phyloP scores from a whole-genome alignment of 2,329 filamentous ascomycete species.

The Fusarium chuoi region DNA sequence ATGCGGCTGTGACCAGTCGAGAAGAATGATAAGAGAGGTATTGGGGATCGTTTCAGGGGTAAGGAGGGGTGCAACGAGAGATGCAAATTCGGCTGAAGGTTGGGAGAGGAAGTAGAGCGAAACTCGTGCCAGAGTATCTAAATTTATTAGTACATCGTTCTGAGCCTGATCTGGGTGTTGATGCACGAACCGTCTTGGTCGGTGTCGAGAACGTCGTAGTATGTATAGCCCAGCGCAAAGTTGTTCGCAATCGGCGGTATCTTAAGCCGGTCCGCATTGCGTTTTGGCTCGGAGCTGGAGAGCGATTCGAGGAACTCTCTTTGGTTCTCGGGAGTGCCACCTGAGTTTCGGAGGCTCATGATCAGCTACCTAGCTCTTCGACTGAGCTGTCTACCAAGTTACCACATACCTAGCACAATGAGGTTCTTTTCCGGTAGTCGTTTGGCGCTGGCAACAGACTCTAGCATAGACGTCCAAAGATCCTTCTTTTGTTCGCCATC shows the following conservation, averaged over 20 bases:
- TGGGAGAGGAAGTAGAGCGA: conserved; percentile 90
- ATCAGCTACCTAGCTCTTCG: conserved; percentile 44
- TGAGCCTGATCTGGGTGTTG: neutral
- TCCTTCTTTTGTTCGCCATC: conserved; percentile 83
- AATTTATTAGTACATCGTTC: conserved; percentile 33
- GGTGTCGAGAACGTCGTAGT: conserved; percentile 91
- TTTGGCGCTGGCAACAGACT: conserved; percentile 89
- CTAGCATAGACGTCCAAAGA: conserved; percentile 94
- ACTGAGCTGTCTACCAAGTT: neutral
- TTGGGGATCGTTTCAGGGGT: conserved; percentile 86
- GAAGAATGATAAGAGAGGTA: conserved; percentile 87
- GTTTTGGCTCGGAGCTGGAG: conserved; percentile 63
- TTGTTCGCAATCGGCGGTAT: conserved; percentile 87
- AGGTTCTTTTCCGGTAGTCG: conserved; percentile 91
- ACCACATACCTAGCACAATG: conserved; percentile 77
- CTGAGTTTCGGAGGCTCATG: conserved; percentile 54
- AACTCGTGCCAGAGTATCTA: conserved; percentile 89
- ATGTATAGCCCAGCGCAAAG: conserved; percentile 93
- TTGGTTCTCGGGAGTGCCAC: conserved; percentile 84
- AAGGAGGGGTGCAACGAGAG: conserved; percentile 84
- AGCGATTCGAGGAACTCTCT: conserved; percentile 81
- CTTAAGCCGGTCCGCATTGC: conserved; percentile 67
- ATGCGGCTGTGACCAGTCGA: conserved; percentile 96
- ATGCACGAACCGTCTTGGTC: conserved; percentile 82
- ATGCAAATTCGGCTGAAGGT: conserved; percentile 83